A percentile compares a stretch with the other conserved stretches of the same genome.
phyloP scores from a whole-genome alignment of 2,329 filamentous ascomycete species.

The Eurotiales sp. region DNA sequence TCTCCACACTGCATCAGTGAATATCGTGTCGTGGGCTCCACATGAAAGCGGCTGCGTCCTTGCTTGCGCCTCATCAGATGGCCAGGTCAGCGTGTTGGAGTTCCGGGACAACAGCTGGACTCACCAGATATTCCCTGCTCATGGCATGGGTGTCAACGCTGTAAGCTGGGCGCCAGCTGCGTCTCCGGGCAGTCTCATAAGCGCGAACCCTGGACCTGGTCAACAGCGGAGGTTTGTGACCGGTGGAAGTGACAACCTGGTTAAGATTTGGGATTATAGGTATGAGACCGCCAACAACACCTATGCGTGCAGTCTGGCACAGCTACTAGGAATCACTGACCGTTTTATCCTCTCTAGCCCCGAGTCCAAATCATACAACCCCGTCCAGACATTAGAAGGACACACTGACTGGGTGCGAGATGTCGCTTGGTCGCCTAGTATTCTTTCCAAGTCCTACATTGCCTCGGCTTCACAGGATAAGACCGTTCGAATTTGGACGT shows the following conservation, averaged over 20 bases:
- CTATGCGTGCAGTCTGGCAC: not conserved
- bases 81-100: conserved; percentile 88
- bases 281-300: conserved; percentile 25
- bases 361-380: conserved; percentile 52
- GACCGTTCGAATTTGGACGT: conserved; percentile 96
- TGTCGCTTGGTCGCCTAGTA: conserved; percentile 93
- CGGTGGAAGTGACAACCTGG: conserved; percentile 85
- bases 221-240: conserved; percentile 84
- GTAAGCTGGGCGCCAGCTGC: conserved; percentile 92
- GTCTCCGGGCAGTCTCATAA: conserved; percentile 78
- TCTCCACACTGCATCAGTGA: conserved; percentile 91
- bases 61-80: conserved; percentile 90
- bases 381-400: conserved; percentile 61
- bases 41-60: conserved; percentile 93
- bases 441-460: conserved; percentile 94
- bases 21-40: conserved; percentile 95
- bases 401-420: conserved; percentile 97
- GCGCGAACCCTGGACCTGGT: conserved; percentile 60
- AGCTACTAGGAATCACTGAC: not conserved
- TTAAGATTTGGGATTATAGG: conserved; percentile 91
- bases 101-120: conserved; percentile 96
- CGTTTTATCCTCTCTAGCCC: conserved; percentile 29
- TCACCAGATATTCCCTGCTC: conserved; percentile 83
- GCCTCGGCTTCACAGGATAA: conserved; percentile 94
- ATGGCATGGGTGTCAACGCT: conserved; percentile 90